Conservation (phyloP, 192 early-diverging fungal genomes). For the Dimargaris cristalligena region DNA sequence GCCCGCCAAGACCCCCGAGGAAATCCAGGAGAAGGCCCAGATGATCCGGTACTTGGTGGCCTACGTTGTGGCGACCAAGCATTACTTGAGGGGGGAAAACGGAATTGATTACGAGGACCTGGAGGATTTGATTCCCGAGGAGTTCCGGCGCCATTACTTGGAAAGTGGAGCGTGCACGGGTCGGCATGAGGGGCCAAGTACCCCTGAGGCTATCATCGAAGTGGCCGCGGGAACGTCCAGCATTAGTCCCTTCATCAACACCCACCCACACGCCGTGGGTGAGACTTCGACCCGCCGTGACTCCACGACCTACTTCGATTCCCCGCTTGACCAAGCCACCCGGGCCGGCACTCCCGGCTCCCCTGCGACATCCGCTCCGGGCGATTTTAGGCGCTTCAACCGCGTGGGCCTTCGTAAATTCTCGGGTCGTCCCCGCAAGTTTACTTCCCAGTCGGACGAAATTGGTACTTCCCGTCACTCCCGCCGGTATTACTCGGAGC, state of each 20-base stretch:
- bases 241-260: neutral
- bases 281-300: neutral
- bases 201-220: neutral
- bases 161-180: slow-evolving; percentile 4
- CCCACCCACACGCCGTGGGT: neutral
- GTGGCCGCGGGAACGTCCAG: neutral
- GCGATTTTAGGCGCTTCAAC: too few relatives aligned
- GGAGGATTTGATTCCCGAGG: slow-evolving; percentile 34
- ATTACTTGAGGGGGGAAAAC: slow-evolving; percentile 41
- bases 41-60: slow-evolving; percentile 37
- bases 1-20: slow-evolving; percentile 26
- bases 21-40: slow-evolving; percentile 32
- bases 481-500: neutral
- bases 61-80: slow-evolving; percentile 34
- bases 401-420: too few relatives aligned
- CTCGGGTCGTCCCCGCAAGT: too few relatives aligned
- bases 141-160: slow-evolving; percentile 22
- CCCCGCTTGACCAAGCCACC: too few relatives aligned
- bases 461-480: neutral
- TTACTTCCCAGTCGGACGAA: neutral
- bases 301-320: neutral
- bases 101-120: slow-evolving; percentile 41
- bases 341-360: neutral
- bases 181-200: neutral
- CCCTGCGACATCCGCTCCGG: neutral